Percentiles rank a stretch among this genome's conserved stretches.
Conservation (phyloP, 371 early-diverging fungal species). For the Mucor irregularis region DNA sequence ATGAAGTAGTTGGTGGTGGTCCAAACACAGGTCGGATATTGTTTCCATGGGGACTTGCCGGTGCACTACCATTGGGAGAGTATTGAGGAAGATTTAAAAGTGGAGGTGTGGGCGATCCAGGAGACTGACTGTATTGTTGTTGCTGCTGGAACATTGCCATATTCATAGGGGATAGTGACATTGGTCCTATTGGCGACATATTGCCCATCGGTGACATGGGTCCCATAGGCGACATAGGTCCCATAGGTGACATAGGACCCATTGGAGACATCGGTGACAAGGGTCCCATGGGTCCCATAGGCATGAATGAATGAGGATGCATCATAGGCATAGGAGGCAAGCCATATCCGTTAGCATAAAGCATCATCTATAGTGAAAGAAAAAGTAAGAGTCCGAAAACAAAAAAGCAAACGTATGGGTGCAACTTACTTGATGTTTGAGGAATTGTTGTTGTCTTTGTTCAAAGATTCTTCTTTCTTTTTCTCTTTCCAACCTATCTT, state of each 20-base stretch:
- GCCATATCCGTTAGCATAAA: slow-evolving; percentile 39
- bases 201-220: slow-evolving; percentile 12
- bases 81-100: slow-evolving; percentile 1
- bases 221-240: slow-evolving; percentile 3
- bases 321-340: slow-evolving; percentile 30
- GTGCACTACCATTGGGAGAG: slow-evolving; percentile 7
- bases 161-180: slow-evolving; percentile 5
- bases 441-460: slow-evolving; percentile 49
- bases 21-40: slow-evolving; percentile 13
- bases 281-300: slow-evolving; percentile 26
- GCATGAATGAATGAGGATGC: slow-evolving; percentile 23
- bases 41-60: slow-evolving; percentile 13
- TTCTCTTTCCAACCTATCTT: slow-evolving; percentile 43
- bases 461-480: slow-evolving; percentile 47
- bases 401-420: neutral
- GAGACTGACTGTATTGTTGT: slow-evolving; percentile 1
- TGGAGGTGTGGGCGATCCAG: slow-evolving; percentile 13
- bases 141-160: slow-evolving; percentile 10
- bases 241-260: slow-evolving; percentile 13
- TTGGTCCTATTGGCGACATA: slow-evolving; percentile 3
- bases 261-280: slow-evolving; percentile 19
- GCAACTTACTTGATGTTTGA: slow-evolving; percentile 47
- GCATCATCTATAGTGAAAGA: slow-evolving; percentile 34
- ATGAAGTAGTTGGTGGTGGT: slow-evolving; percentile 6
- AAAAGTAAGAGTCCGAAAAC: neutral